Evolutionary conservation across 2,329 filamentous ascomycete species (phyloP).

Genomic region (Stagonosporopsis cucurbitacearum): DNA sequence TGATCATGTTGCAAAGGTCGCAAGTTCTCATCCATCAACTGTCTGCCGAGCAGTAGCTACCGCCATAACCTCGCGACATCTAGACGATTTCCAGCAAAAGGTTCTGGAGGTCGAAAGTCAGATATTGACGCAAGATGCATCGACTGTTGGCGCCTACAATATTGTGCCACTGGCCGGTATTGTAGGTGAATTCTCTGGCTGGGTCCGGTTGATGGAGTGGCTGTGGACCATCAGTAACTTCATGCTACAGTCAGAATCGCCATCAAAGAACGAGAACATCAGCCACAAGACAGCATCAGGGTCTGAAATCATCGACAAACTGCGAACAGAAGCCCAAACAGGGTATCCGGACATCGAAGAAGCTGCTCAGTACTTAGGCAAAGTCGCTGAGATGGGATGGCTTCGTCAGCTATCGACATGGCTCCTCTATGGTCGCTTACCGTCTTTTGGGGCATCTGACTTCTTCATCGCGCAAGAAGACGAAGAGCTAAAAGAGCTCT

Average conservation of each 20-base stretch:
- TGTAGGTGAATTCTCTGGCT: conserved; percentile 83
- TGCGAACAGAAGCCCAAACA: conserved; percentile 80
- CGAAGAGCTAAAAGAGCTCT: conserved; percentile 40
- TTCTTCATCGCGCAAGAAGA: conserved; percentile 73
- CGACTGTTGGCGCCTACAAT: conserved; percentile 86
- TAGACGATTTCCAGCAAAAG: conserved; percentile 81
- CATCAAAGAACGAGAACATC: conserved; percentile 20
- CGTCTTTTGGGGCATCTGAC: conserved; percentile 77
- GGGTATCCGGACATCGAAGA: conserved; percentile 87
- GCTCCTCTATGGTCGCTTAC: conserved; percentile 86
- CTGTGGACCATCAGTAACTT: conserved; percentile 75
- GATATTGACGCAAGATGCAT: conserved; percentile 77
- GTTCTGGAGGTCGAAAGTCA: conserved; percentile 82
- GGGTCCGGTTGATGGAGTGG: conserved; percentile 86
- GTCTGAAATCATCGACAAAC: conserved; percentile 75
- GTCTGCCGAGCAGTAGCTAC: conserved; percentile 88
- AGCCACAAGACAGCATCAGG: conserved; percentile 62
- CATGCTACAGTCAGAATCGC: conserved; percentile 59
- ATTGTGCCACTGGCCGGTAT: conserved; percentile 90
- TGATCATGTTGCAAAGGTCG: conserved; percentile 69
- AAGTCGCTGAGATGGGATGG: conserved; percentile 86
- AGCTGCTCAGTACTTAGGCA: conserved; percentile 74
- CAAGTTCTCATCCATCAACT: conserved; percentile 74
- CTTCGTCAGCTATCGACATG: conserved; percentile 87
- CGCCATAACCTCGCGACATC: conserved; percentile 74